Conservation (phyloP, 2,329 filamentous ascomycete species). For the Paracoccidioides lutzii region DNA sequence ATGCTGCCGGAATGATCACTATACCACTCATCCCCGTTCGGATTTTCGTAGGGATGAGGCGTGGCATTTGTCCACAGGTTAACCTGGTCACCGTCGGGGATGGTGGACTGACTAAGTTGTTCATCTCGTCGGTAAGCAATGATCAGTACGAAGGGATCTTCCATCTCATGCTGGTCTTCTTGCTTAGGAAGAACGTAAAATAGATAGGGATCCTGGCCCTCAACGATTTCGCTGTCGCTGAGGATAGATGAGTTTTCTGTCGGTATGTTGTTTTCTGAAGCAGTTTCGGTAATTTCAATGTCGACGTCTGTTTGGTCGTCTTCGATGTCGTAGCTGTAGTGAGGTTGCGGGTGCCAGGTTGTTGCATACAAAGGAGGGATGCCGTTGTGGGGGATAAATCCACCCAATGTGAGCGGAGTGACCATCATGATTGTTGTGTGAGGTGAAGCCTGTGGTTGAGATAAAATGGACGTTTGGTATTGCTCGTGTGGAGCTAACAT, state of each 20-base stretch:
- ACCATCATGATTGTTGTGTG: background rate
- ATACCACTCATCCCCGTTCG: background rate
- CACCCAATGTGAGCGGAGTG: background rate
- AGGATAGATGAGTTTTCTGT: background rate
- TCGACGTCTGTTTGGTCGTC: constrained; percentile 18
- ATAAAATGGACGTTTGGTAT: background rate
- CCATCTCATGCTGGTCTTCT: background rate
- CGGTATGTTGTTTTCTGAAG: background rate
- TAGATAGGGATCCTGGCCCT: background rate
- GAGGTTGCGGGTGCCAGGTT: background rate
- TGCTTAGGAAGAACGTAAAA: background rate
- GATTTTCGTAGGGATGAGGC: background rate
- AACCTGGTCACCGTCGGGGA: background rate
- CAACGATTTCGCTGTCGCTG: background rate
- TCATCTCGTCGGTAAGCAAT: background rate
- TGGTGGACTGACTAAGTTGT: background rate
- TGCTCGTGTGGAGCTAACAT: background rate
- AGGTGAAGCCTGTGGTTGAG: background rate
- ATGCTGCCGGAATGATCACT: background rate
- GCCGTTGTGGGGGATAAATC: background rate
- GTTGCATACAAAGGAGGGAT: background rate
- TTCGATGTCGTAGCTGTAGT: constrained; percentile 13
- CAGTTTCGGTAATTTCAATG: background rate
- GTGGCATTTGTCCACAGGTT: background rate
- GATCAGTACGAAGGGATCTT: background rate